Conservation (phyloP, 225 moss, liverwort and hornwort genomes). For the Bryum argenteum region DNA sequence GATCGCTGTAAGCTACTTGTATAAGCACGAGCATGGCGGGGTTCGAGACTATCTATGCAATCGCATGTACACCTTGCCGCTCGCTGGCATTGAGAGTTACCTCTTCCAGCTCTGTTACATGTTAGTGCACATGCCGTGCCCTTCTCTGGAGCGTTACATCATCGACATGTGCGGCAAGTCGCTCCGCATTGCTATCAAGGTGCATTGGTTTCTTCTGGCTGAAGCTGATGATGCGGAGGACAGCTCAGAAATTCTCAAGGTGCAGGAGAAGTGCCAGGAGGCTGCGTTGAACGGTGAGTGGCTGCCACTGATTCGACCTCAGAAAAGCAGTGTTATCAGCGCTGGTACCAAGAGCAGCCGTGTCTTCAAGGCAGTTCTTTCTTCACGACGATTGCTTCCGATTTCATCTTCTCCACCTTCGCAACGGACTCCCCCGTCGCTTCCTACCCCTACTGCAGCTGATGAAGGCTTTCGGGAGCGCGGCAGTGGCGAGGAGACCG, state of each 20-base stretch:
- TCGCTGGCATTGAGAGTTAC: slow-evolving; percentile 87
- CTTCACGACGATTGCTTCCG: slow-evolving; percentile 86
- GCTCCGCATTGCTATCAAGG: slow-evolving; percentile 97
- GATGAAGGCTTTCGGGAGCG: slow-evolving; percentile 84
- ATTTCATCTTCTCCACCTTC: slow-evolving; percentile 82
- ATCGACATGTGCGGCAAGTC: slow-evolving; percentile 99
- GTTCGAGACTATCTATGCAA: slow-evolving; percentile 98
- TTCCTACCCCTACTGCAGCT: slow-evolving; percentile 54
- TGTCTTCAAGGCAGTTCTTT: slow-evolving; percentile 85
- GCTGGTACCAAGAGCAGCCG: slow-evolving; percentile 80
- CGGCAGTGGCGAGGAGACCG: slow-evolving; percentile 70
- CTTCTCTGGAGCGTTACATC: slow-evolving; percentile 90
- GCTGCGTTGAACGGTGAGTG: slow-evolving; percentile 93
- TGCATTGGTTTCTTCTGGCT: slow-evolving; percentile 96
- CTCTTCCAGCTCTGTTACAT: slow-evolving; percentile 98
- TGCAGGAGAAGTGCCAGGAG: slow-evolving; percentile 90
- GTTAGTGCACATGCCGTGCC: slow-evolving; percentile 97
- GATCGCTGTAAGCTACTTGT: slow-evolving; percentile 99
- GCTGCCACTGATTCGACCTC: slow-evolving; percentile 87
- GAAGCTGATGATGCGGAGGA: slow-evolving; percentile 92
- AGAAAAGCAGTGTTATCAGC: slow-evolving; percentile 62
- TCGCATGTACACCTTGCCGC: slow-evolving; percentile 94
- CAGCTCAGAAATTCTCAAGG: slow-evolving; percentile 59
- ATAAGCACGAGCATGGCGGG: slow-evolving; percentile 98
- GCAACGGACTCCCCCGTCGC: slow-evolving; percentile 64